Percentiles rank a stretch among this genome's conserved stretches.
Conservation (phyloP, 129 eudicot genomes). For the Smallanthus sonchifolius region DNA sequence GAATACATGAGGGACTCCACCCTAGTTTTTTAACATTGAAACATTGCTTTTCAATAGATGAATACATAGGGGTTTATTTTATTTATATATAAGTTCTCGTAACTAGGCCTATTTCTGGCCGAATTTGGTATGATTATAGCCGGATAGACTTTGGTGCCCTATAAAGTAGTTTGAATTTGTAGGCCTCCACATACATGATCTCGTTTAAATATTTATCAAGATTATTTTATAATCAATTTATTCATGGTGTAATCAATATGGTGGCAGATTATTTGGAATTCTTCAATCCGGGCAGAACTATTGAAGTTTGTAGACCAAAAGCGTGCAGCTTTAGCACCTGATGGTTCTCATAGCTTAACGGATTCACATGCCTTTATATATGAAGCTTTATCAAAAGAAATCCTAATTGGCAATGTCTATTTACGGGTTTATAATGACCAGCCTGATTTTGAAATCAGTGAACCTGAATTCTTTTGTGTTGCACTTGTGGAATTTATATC, state of each 20-base stretch:
- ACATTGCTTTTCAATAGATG: background rate
- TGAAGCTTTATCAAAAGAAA: conserved; percentile 81
- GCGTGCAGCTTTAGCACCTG: conserved; percentile 69
- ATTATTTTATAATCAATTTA: background rate
- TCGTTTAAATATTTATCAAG: background rate
- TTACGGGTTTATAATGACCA: conserved; percentile 96
- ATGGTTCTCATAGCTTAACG: conserved; percentile 69
- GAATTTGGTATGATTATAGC: background rate
- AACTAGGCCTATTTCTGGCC: background rate
- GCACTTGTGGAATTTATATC: conserved; percentile 83
- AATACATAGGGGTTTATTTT: background rate
- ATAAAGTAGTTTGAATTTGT: too few relatives aligned
- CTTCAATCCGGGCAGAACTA: conserved; percentile 88
- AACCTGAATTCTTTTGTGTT: conserved; percentile 84
- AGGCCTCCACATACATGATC: too few relatives aligned
- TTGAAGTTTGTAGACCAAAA: conserved; percentile 86
- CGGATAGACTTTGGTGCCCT: background rate
- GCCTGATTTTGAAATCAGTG: conserved; percentile 90
- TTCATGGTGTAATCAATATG: conserved; percentile 1
- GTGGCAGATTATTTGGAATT: conserved; percentile 95
- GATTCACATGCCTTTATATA: conserved; percentile 73
- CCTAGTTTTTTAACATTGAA: too few relatives aligned
- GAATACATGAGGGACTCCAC: too few relatives aligned
- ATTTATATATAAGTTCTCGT: background rate
- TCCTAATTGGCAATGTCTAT: conserved; percentile 84